Base-by-base conservation (phyloP, 352 stramenopile genomes). In the Discostella stelligera region DNA sequence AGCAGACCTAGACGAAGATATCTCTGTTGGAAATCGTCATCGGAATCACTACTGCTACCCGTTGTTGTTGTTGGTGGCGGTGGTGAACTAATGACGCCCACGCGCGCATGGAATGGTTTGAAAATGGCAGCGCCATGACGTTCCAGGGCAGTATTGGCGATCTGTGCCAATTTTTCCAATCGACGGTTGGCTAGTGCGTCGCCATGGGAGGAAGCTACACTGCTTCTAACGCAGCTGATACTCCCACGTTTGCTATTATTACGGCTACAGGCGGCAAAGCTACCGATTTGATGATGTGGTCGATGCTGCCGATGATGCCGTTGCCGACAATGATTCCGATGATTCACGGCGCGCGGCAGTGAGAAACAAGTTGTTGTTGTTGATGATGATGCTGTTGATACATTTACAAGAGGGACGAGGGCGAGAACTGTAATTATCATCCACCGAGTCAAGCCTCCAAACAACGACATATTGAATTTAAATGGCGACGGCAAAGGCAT, bases 1-100 rank as follows among this genome's bases (percentile, higher is more conserved):
- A 92, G 70, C 0, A 92, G 66, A 39, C 87, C 86, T 11, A 92
- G 53, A 46, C 84, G 79, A 0, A 70, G 50, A 18, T 37, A 56
- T 16, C 44, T 46, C 21, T 69, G 21, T 48, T 66, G 20, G 16
- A 41, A 56, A 37, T 59, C 53, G 48, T 52, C 21, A 21, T 16
- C 39, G 46, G 16, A 21, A 13, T 16, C 2, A 23, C 41, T 50
- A 32, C 53, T 20, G 18, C 68, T 48, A 58, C 49, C 39, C 11
- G n/a, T 16, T 13, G 21, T 52, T 21, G 8, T 25, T 10, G 54
- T 44, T 16, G 41, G 44, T 20, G 55, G 66, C 0, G n/a, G n/a
- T n/a, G n/a, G n/a, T n/a, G n/a, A n/a, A n/a, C n/a, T n/a, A n/a
- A 67, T 41, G 21, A 71, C 39, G 18, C 60, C 74, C 3, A 90